phyloP scores from a whole-genome alignment of 345 rosid species.

The Sisymbrium altissimum region DNA sequence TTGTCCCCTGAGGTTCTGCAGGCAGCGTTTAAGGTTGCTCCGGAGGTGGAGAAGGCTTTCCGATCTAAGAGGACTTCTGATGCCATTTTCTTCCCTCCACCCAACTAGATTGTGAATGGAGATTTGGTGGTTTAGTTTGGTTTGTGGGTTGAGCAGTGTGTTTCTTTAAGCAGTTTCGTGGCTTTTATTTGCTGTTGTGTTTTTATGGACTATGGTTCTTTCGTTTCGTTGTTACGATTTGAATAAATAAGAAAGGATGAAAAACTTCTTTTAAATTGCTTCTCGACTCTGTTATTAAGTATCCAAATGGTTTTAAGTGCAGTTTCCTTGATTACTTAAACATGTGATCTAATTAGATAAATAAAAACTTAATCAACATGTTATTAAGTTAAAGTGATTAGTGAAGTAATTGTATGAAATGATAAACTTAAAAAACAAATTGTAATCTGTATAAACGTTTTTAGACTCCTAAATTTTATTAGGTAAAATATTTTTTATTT shows the following conservation, averaged over 20 bases:
- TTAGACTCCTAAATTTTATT: too few species aligned
- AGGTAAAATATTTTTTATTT: neutral
- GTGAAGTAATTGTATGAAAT: too few species aligned
- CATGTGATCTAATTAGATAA: neutral
- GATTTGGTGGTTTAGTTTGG: neutral
- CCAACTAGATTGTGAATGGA: constrained; percentile 28
- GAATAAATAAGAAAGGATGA: constrained; percentile 13
- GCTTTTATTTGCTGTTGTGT: neutral
- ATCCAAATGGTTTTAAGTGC: neutral
- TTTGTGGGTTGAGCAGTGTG: neutral
- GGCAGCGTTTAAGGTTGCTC: constrained; percentile 62
- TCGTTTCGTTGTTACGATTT: neutral
- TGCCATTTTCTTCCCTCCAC: constrained; percentile 85
- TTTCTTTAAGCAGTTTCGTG: neutral
- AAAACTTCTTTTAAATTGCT: neutral
- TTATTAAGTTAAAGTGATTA: too few species aligned
- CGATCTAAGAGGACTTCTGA: constrained; percentile 67
- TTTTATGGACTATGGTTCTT: neutral
- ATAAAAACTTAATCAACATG: neutral
- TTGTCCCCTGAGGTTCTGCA: constrained; percentile 72
- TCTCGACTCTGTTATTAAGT: neutral
- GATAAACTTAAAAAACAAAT: too few species aligned
- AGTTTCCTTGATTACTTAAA: neutral
- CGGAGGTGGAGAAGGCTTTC: constrained; percentile 64
- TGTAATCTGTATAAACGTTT: too few species aligned